Conservation (phyloP, 1,284 basidiomycete genomes). For the Meripilus lineatus region DNA sequence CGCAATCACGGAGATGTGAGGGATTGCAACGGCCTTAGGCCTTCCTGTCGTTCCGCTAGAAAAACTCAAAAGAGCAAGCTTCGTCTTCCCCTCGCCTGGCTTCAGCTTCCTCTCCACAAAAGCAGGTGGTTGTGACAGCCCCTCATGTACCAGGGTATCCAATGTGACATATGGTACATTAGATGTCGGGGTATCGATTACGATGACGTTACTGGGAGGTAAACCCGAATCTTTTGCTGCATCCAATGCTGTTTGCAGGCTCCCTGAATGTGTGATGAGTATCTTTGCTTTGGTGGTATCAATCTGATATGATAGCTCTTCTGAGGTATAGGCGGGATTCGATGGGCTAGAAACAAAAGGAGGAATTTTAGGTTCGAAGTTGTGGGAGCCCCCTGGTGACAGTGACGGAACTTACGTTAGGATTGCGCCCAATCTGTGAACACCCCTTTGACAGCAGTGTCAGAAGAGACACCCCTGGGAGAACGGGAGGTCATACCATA, state of each 20-base stretch:
- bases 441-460: constrained; percentile 38
- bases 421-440: constrained; percentile 67
- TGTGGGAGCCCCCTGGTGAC: no score
- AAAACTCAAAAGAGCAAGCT: constrained; percentile 72
- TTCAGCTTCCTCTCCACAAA: constrained; percentile 48
- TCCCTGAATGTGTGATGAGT: constrained; percentile 54
- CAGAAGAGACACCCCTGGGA: not conserved
- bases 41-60: constrained; percentile 82
- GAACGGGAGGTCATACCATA: constrained; percentile 39
- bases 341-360: constrained; percentile 33
- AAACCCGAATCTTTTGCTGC: constrained; percentile 52
- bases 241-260: constrained; percentile 42
- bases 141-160: constrained; percentile 51
- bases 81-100: constrained; percentile 61
- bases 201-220: constrained; percentile 46
- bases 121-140: constrained; percentile 34
- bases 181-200: constrained; percentile 36
- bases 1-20: constrained; percentile 62
- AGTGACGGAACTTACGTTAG: constrained; percentile 37
- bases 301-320: constrained; percentile 65
- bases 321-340: constrained; percentile 64
- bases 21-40: constrained; percentile 74
- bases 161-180: constrained; percentile 31
- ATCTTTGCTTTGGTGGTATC: constrained; percentile 49
- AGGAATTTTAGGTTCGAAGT: constrained; percentile 23